Evolutionary conservation across 2,329 filamentous ascomycete genomes (phyloP).

Genomic region (Aphanoascus verrucosus): DNA sequence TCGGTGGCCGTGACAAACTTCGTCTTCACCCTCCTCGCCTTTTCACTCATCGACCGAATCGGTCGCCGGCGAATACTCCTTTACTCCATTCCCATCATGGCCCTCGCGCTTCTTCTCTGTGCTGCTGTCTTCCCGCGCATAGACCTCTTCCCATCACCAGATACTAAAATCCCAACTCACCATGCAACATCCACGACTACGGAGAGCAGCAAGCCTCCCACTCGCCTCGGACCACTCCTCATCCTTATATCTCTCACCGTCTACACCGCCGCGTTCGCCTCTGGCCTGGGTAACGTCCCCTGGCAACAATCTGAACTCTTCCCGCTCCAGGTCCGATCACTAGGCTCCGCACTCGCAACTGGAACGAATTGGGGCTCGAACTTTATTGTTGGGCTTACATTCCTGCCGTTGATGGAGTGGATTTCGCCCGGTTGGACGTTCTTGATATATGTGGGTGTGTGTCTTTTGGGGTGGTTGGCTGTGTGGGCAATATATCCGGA

Average conservation of each 20-base stretch:
- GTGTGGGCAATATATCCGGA: slow-evolving; percentile 75
- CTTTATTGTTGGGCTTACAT: slow-evolving; percentile 74
- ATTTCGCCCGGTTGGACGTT: slow-evolving; percentile 70
- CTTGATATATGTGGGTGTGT: slow-evolving; percentile 64
- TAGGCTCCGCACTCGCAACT: slow-evolving; percentile 52
- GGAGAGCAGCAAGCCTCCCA: slow-evolving; percentile 14
- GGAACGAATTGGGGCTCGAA: slow-evolving; percentile 84
- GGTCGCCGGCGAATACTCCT: slow-evolving; percentile 72
- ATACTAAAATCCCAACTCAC: slow-evolving; percentile 3
- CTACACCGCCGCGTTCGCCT: slow-evolving; percentile 76
- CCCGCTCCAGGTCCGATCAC: slow-evolving; percentile 53
- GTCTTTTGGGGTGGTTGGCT: slow-evolving; percentile 52
- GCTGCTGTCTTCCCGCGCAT: slow-evolving; percentile 62
- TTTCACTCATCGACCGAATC: slow-evolving; percentile 66
- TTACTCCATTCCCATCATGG: slow-evolving; percentile 76
- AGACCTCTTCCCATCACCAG: slow-evolving; percentile 31
- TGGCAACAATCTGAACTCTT: slow-evolving; percentile 97
- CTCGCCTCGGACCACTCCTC: slow-evolving; percentile 39
- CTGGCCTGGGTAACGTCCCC: slow-evolving; percentile 82
- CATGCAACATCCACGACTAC: slow-evolving; percentile 11
- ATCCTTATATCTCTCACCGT: slow-evolving; percentile 67
- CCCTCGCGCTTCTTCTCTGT: slow-evolving; percentile 57
- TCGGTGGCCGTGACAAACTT: slow-evolving; percentile 77
- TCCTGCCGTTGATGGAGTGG: slow-evolving; percentile 73
- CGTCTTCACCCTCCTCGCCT: slow-evolving; percentile 62